Conservation (phyloP, 495 filamentous ascomycete genomes). For the Entonaema liquescens region DNA sequence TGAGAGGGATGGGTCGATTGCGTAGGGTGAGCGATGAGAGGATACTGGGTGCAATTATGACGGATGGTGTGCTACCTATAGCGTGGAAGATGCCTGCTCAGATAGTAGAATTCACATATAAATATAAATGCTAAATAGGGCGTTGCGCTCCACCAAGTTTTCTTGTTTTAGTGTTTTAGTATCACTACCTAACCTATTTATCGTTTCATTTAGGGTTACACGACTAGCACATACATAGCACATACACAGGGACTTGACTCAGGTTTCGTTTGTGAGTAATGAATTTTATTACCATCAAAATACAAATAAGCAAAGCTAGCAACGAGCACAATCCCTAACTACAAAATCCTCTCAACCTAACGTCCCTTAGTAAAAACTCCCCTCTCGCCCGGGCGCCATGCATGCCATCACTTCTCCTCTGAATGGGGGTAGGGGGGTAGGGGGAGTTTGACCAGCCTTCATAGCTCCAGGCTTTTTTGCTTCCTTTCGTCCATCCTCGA, state of each 20-base stretch:
- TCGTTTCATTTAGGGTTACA: not conserved
- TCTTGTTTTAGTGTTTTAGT: no score
- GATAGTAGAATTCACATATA: not conserved
- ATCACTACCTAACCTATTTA: no score
- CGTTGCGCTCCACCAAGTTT: no score
- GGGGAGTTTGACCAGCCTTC: constrained; percentile 18
- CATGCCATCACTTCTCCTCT: constrained; percentile 19
- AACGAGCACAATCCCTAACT: constrained; percentile 15
- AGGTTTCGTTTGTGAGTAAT: not conserved
- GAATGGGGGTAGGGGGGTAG: not conserved
- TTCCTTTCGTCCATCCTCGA: not conserved
- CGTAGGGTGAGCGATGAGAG: constrained; percentile 1
- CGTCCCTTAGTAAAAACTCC: constrained; percentile 18
- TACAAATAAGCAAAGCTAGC: constrained; percentile 19
- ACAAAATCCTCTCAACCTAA: constrained; percentile 13
- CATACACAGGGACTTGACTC: no score
- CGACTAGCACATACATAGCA: not conserved
- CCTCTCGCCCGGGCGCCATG: constrained; percentile 10
- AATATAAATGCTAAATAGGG: not conserved
- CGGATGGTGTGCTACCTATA: not conserved
- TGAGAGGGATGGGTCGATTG: not conserved
- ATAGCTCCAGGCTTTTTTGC: constrained; percentile 29
- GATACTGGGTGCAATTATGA: constrained; percentile 7
- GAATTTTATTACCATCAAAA: constrained; percentile 29
- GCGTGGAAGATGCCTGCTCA: constrained; percentile 2